These are phyloP conservation scores for Beauveria pseudobassiana DNA, from an alignment of 2,329 filamentous ascomycete genomes.

Conservation along the genomic window DNA sequence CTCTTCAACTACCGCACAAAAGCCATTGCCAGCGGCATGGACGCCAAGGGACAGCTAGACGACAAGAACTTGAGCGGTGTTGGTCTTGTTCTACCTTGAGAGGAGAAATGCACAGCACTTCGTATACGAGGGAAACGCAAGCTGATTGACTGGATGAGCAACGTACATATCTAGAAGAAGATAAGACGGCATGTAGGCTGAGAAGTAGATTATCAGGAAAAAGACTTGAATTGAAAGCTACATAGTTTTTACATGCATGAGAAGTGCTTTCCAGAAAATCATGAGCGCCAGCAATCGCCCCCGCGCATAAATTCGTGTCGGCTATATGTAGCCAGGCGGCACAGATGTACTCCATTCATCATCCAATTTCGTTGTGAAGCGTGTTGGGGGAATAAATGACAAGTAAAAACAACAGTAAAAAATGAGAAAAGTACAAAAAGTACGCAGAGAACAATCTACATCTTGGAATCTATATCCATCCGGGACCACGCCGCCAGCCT, in stretches of 20 bases:
- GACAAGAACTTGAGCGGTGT: slow-evolving; percentile 74
- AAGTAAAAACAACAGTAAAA: not conserved
- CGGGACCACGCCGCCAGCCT: slow-evolving; percentile 45
- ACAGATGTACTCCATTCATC: not conserved
- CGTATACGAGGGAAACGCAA: slow-evolving; percentile 10
- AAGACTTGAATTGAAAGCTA: not conserved
- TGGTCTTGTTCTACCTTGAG: slow-evolving; percentile 69
- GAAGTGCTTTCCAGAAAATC: not conserved
- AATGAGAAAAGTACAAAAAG: not conserved
- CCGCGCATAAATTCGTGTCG: not conserved
- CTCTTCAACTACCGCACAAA: slow-evolving; percentile 93
- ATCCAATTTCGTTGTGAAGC: not conserved
- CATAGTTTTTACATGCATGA: not conserved
- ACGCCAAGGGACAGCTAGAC: slow-evolving; percentile 71
- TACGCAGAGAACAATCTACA: not conserved
- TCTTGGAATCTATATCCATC: slow-evolving; percentile 20
- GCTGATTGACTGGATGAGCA: not conserved
- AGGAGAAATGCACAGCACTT: too few relatives aligned
- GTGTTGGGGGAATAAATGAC: not conserved
- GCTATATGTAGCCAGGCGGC: not conserved
- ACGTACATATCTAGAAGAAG: not conserved
- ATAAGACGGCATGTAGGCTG: not conserved
- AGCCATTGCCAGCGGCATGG: slow-evolving; percentile 77
- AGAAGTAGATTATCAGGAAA: not conserved
- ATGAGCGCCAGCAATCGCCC: not conserved